Evolutionary conservation across 2,329 filamentous ascomycete species (phyloP).

Genomic region (Exophiala spinifera): DNA sequence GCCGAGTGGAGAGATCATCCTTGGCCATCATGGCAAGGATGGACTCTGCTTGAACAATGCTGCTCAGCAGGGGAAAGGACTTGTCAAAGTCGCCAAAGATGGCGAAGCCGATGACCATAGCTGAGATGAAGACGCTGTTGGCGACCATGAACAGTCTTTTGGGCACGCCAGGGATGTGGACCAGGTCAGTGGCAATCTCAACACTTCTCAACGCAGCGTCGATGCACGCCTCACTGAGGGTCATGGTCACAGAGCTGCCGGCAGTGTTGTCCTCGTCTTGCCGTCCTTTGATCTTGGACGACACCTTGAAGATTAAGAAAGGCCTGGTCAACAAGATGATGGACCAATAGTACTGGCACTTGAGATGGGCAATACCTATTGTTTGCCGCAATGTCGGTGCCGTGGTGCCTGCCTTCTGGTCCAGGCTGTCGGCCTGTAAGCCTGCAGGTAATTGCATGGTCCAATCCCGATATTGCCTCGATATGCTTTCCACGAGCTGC

Average conservation of each 20-base stretch:
- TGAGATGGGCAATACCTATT: conserved; percentile 49
- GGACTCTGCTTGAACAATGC: conserved; percentile 27
- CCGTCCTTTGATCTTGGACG: conserved; percentile 29
- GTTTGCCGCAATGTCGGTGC: conserved; percentile 35
- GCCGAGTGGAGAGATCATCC: conserved; percentile 26
- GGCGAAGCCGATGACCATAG: conserved; percentile 29
- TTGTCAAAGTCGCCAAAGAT: conserved; percentile 31
- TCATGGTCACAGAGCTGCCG: conserved; percentile 26
- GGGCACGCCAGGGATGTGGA: conserved; percentile 27
- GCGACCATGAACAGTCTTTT: conserved; percentile 28
- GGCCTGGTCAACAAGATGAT: conserved; percentile 54
- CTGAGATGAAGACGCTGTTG: conserved; percentile 28
- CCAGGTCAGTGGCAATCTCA: conserved; percentile 29
- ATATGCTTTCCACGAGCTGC: conserved; percentile 42
- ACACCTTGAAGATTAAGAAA: conserved; percentile 52
- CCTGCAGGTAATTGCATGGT: conserved; percentile 44
- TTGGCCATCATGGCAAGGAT: conserved; percentile 27
- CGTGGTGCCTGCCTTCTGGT: conserved; percentile 32
- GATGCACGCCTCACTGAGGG: conserved; percentile 41
- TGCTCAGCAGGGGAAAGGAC: conserved; percentile 30
- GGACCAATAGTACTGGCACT: conserved; percentile 53
- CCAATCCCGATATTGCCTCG: conserved; percentile 43
- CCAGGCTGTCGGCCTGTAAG: conserved; percentile 45
- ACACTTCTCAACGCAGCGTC: conserved; percentile 41
- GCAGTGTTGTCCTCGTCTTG: conserved; percentile 18